These are phyloP conservation scores for Exophiala dermatitidis DNA, from an alignment of 2,329 filamentous ascomycete species.

Conservation along the genomic window DNA sequence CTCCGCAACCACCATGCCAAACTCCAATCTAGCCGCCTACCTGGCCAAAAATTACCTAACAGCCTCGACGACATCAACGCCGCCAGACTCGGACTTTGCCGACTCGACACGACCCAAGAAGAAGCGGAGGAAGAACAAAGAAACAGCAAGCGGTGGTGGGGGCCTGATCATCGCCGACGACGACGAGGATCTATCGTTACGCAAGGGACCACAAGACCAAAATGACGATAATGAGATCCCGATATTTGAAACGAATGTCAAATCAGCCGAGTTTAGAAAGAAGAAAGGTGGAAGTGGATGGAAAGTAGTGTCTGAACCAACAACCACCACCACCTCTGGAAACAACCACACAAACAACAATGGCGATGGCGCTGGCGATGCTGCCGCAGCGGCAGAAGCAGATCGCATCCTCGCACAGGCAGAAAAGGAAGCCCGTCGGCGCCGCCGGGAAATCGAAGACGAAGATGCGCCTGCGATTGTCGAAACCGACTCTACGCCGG, in stretches of 20 bases:
- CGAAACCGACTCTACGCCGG: constrained; percentile 32
- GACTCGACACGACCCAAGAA: constrained; percentile 44
- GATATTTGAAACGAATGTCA: constrained; percentile 27
- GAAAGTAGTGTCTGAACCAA: constrained; percentile 42
- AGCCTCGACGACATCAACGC: constrained; percentile 44
- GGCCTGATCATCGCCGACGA: constrained; percentile 39
- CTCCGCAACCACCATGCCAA: constrained; percentile 41
- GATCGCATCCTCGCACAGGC: constrained; percentile 71
- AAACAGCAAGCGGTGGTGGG: constrained; percentile 37
- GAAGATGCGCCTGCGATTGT: constrained; percentile 43
- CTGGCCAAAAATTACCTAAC: constrained; percentile 86
- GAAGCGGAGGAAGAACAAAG: constrained; percentile 48
- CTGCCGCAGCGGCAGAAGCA: constrained; percentile 54
- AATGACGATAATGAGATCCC: constrained; percentile 33
- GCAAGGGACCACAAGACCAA: constrained; percentile 28
- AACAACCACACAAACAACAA: constrained; percentile 1
- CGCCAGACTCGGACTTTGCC: constrained; percentile 30
- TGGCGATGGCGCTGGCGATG: constrained; percentile 38
- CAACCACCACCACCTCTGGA: constrained; percentile 33
- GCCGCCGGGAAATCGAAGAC: constrained; percentile 41
- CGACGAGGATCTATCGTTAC: constrained; percentile 27
- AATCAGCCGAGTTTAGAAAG: constrained; percentile 55
- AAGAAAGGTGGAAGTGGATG: constrained; percentile 64
- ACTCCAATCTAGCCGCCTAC: constrained; percentile 62
- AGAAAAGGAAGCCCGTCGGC: constrained; percentile 57